These are phyloP conservation scores for Fusarium beomiforme DNA, from an alignment of 2,329 filamentous ascomycete species.

Conservation along the genomic window DNA sequence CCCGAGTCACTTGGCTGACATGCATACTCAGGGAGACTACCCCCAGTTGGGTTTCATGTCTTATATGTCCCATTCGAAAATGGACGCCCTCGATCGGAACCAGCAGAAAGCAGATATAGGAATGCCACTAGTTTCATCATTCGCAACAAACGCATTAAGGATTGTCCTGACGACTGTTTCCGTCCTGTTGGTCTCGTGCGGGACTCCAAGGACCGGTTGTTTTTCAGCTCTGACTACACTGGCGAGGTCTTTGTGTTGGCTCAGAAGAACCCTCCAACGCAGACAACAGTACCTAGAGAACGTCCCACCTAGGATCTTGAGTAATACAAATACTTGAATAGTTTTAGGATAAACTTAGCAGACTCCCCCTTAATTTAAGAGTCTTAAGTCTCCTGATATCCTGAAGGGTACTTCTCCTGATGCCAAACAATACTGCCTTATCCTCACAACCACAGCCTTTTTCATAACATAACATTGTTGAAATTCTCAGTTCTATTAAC, in stretches of 20 bases:
- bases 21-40: constrained; percentile 51
- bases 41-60: constrained; percentile 59
- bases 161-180: constrained; percentile 68
- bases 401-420: too few species aligned
- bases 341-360: too few species aligned
- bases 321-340: too few species aligned
- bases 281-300: too few species aligned
- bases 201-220: constrained; percentile 64
- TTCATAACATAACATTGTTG: constrained; percentile 7
- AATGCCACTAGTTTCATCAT: constrained; percentile 63
- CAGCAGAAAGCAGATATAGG: too few species aligned
- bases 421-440: too few species aligned
- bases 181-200: constrained; percentile 68
- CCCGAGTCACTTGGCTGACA: not conserved
- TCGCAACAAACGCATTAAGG: constrained; percentile 60
- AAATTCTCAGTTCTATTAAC: constrained; percentile 20
- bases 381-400: too few species aligned
- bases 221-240: constrained; percentile 69
- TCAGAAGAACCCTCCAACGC: constrained; percentile 4
- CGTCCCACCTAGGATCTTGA: too few species aligned
- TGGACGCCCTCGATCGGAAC: constrained; percentile 56
- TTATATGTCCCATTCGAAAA: constrained; percentile 52
- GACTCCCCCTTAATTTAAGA: too few species aligned
- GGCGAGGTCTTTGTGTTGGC: constrained; percentile 71
- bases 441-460: too few species aligned